These are phyloP conservation scores for Russula foetens DNA, from an alignment of 768 basidiomycete genomes.

Conservation along the genomic window DNA sequence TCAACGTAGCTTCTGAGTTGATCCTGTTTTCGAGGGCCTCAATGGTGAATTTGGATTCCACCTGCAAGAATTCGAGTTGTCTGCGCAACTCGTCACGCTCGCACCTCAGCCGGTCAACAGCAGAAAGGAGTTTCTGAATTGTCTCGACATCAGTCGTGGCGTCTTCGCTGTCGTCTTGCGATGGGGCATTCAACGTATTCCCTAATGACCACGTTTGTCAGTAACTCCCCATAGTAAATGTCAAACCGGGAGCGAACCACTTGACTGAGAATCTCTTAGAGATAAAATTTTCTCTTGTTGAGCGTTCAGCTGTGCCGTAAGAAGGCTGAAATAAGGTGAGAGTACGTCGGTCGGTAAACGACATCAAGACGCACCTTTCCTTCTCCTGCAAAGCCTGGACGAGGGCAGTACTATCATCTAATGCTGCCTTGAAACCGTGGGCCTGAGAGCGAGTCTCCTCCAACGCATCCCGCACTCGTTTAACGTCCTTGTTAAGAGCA, in stretches of 20 bases:
- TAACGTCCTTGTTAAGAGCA: conserved; percentile 48
- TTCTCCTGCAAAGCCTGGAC: conserved; percentile 22
- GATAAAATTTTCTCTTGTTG: neutral
- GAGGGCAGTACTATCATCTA: conserved; percentile 22
- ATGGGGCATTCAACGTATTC: neutral
- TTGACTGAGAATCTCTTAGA: neutral
- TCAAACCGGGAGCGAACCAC: neutral
- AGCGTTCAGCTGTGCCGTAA: conserved; percentile 9
- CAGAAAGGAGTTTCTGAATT: conserved; percentile 49
- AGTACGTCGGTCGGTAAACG: neutral
- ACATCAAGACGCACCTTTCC: conserved; percentile 22
- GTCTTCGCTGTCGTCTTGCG: neutral
- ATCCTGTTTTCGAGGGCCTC: conserved; percentile 51
- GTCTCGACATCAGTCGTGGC: conserved; percentile 21
- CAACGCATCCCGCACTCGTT: conserved; percentile 38
- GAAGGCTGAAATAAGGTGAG: conserved; percentile 1
- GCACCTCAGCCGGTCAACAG: conserved; percentile 56
- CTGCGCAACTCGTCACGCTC: conserved; percentile 59
- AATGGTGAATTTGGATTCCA: conserved; percentile 56
- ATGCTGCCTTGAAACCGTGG: conserved; percentile 4
- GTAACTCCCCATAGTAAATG: neutral
- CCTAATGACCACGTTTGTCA: neutral
- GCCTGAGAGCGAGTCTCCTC: conserved; percentile 32
- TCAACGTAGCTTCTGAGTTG: conserved; percentile 22
- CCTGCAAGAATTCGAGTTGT: conserved; percentile 58